Base-by-base conservation (phyloP, 352 stramenopile species). In the Pythium coloratum region DNA sequence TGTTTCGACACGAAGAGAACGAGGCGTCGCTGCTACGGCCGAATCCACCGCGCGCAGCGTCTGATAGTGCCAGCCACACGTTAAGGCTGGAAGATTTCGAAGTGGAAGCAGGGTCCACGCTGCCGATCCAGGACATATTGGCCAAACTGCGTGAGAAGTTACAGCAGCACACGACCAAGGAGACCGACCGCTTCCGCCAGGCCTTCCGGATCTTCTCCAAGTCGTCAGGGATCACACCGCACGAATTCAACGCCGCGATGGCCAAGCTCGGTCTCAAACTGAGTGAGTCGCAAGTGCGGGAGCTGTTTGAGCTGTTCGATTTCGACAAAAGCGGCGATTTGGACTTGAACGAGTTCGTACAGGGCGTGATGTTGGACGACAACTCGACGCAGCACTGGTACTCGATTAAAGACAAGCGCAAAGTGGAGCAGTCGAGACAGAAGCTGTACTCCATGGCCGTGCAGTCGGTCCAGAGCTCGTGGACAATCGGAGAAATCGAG, bases 311-410 rank as follows among this genome's bases (percentile, higher is more conserved):
- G 33, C 72, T 84, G 13, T 91, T 92, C 36, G 86, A 94, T 67
- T 89, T 88, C 30, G 84, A 94, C 64, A 84, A 90, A 36, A 90
- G 75, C 59, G 86, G 86, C 24, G 86, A 91, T 28, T 59, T 94
- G 13, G 82, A 92, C 55, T 66, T 94, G 47, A 94, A 90, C 59
- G 85, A 94, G 59, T 91, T 94, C 64, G 80, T 92, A 14, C 82
- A 91, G 66, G 86, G 86, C 7, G 77, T 92, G 20, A 86, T 89
- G 75, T 71, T 91, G 6, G 83, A 93, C 66, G 85, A 93, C 59
- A 67, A 75, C 36, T 84, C 85, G 5, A 77, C 77, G 16, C 79
- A 81, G 24, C 77, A 84, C 47, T 89, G 80, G 82, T 70, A 76
- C 30, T 76, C 76, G 0, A 57, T 84, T 28, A 85, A 88, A 42